Base-by-base conservation (phyloP, 306 rosid species). In the Boehmeria nivea region DNA sequence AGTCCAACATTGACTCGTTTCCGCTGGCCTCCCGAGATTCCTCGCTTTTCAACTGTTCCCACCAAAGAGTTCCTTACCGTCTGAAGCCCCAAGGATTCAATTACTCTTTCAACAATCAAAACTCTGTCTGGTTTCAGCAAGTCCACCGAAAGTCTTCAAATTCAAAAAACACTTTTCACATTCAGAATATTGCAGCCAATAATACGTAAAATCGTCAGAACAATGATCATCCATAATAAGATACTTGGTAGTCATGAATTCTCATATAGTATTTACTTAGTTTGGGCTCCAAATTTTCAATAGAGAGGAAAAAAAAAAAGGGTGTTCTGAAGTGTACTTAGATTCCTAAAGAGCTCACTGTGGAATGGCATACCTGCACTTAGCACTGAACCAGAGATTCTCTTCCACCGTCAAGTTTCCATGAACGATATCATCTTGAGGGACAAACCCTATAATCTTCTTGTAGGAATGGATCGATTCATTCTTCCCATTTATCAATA, bases 331-430 rank as follows among this genome's bases (percentile, higher is more conserved):
- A 33, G 11, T 33, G 38, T 11, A 33, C n/a, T n/a, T n/a, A n/a
- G n/a, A 75, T 74, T n/a, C 33, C 49, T 20, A 63, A 63, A 44
- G 51, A 22, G 57, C 34, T 57, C 46, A 68, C 63, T n/a, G n/a
- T n/a, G n/a, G n/a, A n/a, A n/a, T n/a, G 24, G 42, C 95, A 45
- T 75, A 91, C 99, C 99, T 83, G 86, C 99, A 87, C 48, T 75
- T 81, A 47, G 99, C 96, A 73, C 96, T 91, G 77, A 85, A 91
- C 99, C 99, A 91, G 42, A 91, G 87, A 78, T 87, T 85, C 78
- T 91, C 99, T 83, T 85, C 99, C 71, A 91, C 96, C 4, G 99
- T 91, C 63, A 91, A 70, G 76, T 87, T 91, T 72, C 95, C 96
- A 53, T 91, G 99, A 53, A 91, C 99, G 24, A 91, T 72, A 68